A percentile compares a stretch with the other conserved stretches of the same genome.
Conservation (phyloP, 257 asterid genomes). For the Solanum peruvianum region DNA sequence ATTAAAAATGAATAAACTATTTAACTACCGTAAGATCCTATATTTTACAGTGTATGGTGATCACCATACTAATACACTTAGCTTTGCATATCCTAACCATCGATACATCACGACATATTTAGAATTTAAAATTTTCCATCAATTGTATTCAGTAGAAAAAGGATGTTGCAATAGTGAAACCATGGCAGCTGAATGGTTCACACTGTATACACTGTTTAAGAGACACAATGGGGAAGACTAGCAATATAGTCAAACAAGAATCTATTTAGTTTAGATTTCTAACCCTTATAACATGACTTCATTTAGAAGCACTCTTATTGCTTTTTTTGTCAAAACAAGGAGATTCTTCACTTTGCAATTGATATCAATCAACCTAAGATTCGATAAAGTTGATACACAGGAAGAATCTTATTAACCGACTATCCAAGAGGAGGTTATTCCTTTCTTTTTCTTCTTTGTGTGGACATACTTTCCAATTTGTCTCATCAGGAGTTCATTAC, state of each 20-base stretch:
- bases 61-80: background rate
- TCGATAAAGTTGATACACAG: background rate
- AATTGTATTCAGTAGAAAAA: background rate
- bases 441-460: background rate
- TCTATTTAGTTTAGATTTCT: background rate
- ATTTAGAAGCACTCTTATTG: background rate
- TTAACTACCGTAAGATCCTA: background rate
- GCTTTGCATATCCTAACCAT: background rate
- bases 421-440: background rate
- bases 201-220: background rate
- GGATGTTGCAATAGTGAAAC: background rate
- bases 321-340: background rate
- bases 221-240: background rate
- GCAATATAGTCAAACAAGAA: background rate
- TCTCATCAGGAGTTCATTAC: background rate
- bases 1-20: background rate
- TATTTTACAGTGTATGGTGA: background rate
- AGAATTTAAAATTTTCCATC: background rate
- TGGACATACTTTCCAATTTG: background rate
- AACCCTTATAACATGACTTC: background rate
- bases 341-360: background rate
- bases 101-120: background rate
- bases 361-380: background rate
- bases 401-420: background rate
- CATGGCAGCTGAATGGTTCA: background rate